Evolutionary conservation across 83 land plant species (phyloP).

Genomic region (Diphasiastrum complanatum): DNA sequence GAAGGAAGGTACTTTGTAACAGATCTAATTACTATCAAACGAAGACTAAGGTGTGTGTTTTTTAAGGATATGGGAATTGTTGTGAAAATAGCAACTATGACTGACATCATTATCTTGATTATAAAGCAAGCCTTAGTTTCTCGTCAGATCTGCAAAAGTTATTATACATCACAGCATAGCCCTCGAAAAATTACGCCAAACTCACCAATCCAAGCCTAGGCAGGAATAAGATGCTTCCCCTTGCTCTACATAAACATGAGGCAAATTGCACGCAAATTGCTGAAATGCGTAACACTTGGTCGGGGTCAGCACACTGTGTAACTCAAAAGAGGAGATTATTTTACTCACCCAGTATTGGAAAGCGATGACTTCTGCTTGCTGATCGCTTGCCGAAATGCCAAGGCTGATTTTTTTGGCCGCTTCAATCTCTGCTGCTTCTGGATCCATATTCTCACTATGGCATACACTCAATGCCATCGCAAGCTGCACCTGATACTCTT

Average conservation of each 20-base stretch:
- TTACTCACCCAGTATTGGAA: constrained; percentile 71
- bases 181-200: too few species aligned
- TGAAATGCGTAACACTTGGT: not conserved
- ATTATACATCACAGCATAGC: too few species aligned
- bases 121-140: too few species aligned
- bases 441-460: constrained; percentile 45
- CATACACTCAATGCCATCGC: constrained; percentile 73
- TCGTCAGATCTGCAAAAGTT: not conserved
- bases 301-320: not conserved
- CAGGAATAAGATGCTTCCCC: too few species aligned
- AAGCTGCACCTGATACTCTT: constrained; percentile 75
- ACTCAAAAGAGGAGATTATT: not conserved
- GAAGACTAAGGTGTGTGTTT: too few species aligned
- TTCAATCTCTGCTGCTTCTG: constrained; percentile 76
- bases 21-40: too few species aligned
- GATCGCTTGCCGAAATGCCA: constrained; percentile 34
- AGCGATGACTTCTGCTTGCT: constrained; percentile 69
- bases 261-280: not conserved
- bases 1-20: too few species aligned
- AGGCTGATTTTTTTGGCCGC: constrained; percentile 74
- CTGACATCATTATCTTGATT: too few species aligned
- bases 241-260: constrained; percentile 1
- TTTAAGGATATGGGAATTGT: too few species aligned
- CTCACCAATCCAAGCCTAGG: too few species aligned
- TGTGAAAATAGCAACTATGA: too few species aligned